Conservation (phyloP, 1,139 yeast species). For the Magnusiomyces fungicola region DNA sequence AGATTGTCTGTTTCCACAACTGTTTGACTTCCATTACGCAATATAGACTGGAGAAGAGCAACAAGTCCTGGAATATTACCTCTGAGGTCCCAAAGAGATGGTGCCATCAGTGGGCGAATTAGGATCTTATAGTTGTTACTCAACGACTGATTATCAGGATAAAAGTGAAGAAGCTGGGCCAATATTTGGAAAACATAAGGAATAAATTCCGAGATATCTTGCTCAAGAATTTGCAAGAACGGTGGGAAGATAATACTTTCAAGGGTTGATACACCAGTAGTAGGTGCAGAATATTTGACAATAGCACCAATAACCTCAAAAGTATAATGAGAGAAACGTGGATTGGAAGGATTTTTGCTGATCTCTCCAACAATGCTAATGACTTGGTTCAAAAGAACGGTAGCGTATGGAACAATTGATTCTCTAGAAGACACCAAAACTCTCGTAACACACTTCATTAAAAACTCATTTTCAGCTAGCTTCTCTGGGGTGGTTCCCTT, state of each 20-base stretch:
- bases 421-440: constrained; percentile 72
- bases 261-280: constrained; percentile 34
- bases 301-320: constrained; percentile 84
- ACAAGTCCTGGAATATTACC: constrained; percentile 95
- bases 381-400: constrained; percentile 48
- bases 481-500: constrained; percentile 70
- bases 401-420: constrained; percentile 37
- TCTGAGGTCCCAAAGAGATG: constrained; percentile 83
- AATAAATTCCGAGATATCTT: constrained; percentile 88
- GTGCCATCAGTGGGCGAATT: constrained; percentile 76
- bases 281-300: constrained; percentile 44
- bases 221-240: constrained; percentile 58
- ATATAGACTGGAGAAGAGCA: constrained; percentile 64
- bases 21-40: constrained; percentile 48
- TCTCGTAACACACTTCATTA: constrained; percentile 85
- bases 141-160: constrained; percentile 43
- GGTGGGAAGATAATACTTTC: constrained; percentile 59
- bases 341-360: constrained; percentile 88
- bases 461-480: constrained; percentile 88
- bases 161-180: constrained; percentile 64
- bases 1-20: constrained; percentile 36
- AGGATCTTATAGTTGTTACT: constrained; percentile 62
- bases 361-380: constrained; percentile 62
- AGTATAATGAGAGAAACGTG: constrained; percentile 81
- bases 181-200: constrained; percentile 89